A percentile compares a stretch with the other conserved stretches of the same genome.
These are phyloP conservation scores for Argentina anserina DNA, from an alignment of 306 rosid genomes.

Conservation along the genomic window DNA sequence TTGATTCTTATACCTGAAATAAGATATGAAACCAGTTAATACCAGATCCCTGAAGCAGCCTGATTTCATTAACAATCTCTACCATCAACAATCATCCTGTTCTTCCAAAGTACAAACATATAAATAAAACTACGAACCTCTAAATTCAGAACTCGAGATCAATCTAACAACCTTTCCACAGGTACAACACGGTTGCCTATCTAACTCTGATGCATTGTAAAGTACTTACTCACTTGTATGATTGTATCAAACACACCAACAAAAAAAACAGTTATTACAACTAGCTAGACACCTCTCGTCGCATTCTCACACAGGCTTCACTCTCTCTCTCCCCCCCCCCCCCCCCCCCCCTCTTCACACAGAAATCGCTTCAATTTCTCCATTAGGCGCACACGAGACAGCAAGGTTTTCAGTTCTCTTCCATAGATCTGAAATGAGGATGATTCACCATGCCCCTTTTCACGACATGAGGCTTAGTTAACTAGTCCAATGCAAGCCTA, in stretches of 20 bases:
- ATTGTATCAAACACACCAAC: background rate
- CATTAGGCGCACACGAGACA: background rate
- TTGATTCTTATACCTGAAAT: conserved; percentile 16
- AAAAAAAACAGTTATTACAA: background rate
- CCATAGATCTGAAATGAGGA: background rate
- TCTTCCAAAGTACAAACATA: background rate
- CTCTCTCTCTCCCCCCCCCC: no score
- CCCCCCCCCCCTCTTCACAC: background rate
- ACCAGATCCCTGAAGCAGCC: background rate
- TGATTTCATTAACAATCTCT: background rate
- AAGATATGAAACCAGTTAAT: conserved; percentile 21
- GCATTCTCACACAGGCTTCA: background rate
- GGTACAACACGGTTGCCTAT: background rate
- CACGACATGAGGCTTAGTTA: no score
- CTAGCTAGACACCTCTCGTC: background rate
- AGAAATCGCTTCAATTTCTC: background rate
- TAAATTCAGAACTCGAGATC: background rate
- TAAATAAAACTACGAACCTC: background rate
- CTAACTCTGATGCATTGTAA: background rate
- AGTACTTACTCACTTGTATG: background rate
- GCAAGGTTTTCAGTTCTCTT: background rate
- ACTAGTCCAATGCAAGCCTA: background rate
- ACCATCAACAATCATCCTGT: background rate
- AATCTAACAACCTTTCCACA: background rate
- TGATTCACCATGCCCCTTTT: background rate